phyloP scores from a whole-genome alignment of 2,329 filamentous ascomycete species.

The Septoria linicola region DNA sequence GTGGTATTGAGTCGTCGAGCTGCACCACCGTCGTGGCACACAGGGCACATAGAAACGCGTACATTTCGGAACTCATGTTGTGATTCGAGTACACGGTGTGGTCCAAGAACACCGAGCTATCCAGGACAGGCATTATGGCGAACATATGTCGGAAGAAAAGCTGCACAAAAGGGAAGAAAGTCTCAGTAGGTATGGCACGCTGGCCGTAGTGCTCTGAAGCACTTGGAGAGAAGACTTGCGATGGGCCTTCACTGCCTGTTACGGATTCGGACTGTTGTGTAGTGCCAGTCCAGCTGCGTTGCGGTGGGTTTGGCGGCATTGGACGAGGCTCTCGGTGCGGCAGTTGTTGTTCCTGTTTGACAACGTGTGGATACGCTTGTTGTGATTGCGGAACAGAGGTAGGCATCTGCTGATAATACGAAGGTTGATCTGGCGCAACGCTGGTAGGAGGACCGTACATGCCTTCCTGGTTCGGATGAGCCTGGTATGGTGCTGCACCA shows the following conservation, averaged over 20 bases:
- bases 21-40: constrained; percentile 39
- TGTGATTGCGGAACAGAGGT: constrained; percentile 20
- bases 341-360: constrained; percentile 15
- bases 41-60: constrained; percentile 37
- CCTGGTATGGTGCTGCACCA: constrained; percentile 15
- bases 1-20: constrained; percentile 36
- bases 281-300: constrained; percentile 23
- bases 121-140: constrained; percentile 40
- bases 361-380: neutral
- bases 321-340: constrained; percentile 13
- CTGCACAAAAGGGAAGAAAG: constrained; percentile 37
- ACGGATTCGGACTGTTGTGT: constrained; percentile 22
- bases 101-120: constrained; percentile 34
- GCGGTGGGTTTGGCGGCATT: constrained; percentile 14
- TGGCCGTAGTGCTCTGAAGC: constrained; percentile 24
- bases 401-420: constrained; percentile 25
- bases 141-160: constrained; percentile 41
- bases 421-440: constrained; percentile 28
- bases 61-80: constrained; percentile 32
- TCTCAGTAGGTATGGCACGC: constrained; percentile 29
- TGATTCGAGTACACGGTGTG: constrained; percentile 30
- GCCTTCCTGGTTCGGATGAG: constrained; percentile 8
- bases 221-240: constrained; percentile 24
- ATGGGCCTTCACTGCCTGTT: constrained; percentile 26
- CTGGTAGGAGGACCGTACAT: constrained; percentile 23